Evolutionary conservation across 805 yeast species (phyloP).

Genomic region (Cyberlindnera bimundalis): DNA sequence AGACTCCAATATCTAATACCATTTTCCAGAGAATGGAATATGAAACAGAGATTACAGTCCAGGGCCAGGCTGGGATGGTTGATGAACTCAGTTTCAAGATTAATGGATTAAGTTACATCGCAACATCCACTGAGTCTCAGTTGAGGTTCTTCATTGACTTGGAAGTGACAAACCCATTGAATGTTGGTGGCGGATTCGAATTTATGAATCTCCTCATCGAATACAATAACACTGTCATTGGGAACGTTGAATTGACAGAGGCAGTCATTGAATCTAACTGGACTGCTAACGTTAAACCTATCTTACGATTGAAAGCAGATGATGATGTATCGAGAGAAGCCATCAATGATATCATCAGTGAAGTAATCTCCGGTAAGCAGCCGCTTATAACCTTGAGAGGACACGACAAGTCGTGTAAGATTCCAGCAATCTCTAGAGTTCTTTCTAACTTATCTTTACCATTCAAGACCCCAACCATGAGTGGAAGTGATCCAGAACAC

Average conservation of each 20-base stretch:
- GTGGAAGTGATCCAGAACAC: slow-evolving; percentile 12
- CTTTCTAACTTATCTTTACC: slow-evolving; percentile 27
- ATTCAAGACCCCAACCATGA: slow-evolving; percentile 29
- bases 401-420: slow-evolving; percentile 23
- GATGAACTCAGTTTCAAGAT: slow-evolving; percentile 8
- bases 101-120: slow-evolving; percentile 24
- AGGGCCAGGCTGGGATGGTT: slow-evolving; percentile 4
- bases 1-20: slow-evolving; percentile 24
- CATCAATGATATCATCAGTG: slow-evolving; percentile 36
- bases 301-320: slow-evolving; percentile 19
- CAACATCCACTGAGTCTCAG: slow-evolving; percentile 25
- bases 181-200: slow-evolving; percentile 26
- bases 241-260: slow-evolving; percentile 27
- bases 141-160: slow-evolving; percentile 31
- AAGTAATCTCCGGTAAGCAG: slow-evolving; percentile 36
- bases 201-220: slow-evolving; percentile 28
- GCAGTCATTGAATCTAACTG: slow-evolving; percentile 23
- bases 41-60: slow-evolving; percentile 2
- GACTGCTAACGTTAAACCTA: slow-evolving; percentile 16
- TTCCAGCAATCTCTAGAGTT: slow-evolving; percentile 26
- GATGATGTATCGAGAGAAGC: slow-evolving; percentile 17
- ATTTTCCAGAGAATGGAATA: slow-evolving; percentile 20
- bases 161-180: slow-evolving; percentile 34
- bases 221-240: slow-evolving; percentile 35
- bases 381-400: slow-evolving; percentile 33